Evolutionary conservation across 2,329 filamentous ascomycete genomes (phyloP).

Genomic region (Fusarium bulbicola): DNA sequence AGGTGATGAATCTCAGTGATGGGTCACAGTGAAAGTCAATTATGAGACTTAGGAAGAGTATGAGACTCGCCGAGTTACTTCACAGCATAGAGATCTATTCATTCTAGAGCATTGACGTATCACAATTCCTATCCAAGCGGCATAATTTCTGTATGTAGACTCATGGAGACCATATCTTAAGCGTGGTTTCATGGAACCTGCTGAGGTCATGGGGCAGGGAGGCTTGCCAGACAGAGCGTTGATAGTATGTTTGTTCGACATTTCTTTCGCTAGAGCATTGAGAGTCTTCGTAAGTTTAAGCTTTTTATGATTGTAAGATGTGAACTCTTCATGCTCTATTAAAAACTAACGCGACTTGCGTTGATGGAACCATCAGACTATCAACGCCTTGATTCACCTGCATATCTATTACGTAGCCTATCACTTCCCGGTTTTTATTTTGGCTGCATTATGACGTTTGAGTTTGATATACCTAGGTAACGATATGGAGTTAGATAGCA

Average conservation of each 20-base stretch:
- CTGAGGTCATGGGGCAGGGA: neutral
- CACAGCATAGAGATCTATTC: neutral
- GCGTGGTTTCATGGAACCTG: neutral
- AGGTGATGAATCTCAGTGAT: constrained; percentile 3
- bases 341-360: neutral
- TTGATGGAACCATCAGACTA: neutral
- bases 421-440: neutral
- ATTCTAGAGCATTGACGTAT: neutral
- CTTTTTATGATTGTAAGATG: neutral
- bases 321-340: neutral
- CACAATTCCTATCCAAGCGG: neutral
- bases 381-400: neutral
- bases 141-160: neutral
- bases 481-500: neutral
- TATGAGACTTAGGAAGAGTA: neutral
- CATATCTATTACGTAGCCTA: neutral
- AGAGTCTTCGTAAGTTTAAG: neutral
- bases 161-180: neutral
- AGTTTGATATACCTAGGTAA: neutral
- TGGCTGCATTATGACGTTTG: neutral
- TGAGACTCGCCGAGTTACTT: neutral
- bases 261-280: neutral
- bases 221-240: neutral
- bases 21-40: neutral
- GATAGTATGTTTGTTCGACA: neutral